Percentiles rank a stretch among this genome's conserved stretches.
These are phyloP conservation scores for Pleurozium schreberi DNA, from an alignment of 225 moss, liverwort and hornwort species.

Conservation along the genomic window DNA sequence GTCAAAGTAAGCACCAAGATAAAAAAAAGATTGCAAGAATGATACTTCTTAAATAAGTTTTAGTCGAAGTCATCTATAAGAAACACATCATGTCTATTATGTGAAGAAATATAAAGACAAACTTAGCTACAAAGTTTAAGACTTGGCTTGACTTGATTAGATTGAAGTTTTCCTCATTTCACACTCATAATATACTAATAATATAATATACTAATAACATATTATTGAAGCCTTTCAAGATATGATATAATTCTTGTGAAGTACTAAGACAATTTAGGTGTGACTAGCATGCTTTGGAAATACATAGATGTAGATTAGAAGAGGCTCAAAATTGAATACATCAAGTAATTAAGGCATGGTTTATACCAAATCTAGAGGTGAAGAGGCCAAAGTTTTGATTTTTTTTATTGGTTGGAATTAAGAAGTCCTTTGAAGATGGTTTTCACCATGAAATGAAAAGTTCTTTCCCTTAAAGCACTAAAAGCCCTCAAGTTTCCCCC, in stretches of 20 bases:
- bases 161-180: not conserved
- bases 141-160: not conserved
- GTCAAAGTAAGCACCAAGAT: too few relatives aligned
- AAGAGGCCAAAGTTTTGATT: not conserved
- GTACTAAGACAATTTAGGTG: not conserved
- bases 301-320: not conserved
- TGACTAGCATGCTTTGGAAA: not conserved
- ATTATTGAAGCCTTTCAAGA: not conserved
- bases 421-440: not conserved
- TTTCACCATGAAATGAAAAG: not conserved
- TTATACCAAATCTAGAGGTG: not conserved
- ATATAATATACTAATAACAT: not conserved
- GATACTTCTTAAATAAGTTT: too few relatives aligned
- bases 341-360: rapidly evolving
- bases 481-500: not conserved
- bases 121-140: not conserved
- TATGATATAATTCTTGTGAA: not conserved
- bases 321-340: not conserved
- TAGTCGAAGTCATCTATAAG: too few relatives aligned
- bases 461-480: too few relatives aligned
- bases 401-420: not conserved
- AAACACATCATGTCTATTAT: too few relatives aligned
- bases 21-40: too few relatives aligned
- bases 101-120: too few relatives aligned
- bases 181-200: too few relatives aligned